A percentile compares a stretch with the other conserved stretches of the same genome.
These are phyloP conservation scores for Chlorophyllum brunneum DNA, from an alignment of 768 basidiomycete species.

Conservation along the genomic window DNA sequence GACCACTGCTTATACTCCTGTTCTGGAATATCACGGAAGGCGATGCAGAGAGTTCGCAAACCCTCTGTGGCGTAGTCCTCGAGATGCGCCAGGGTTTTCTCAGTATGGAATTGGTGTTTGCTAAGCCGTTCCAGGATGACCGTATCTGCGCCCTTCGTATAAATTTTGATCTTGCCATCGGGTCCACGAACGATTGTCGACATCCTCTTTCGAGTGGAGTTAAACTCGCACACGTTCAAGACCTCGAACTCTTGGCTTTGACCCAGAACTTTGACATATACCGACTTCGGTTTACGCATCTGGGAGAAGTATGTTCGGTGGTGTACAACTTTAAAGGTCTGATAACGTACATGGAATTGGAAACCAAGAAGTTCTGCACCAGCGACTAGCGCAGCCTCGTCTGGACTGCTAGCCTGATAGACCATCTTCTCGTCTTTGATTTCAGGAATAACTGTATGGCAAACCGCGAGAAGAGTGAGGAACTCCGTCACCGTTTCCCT, in stretches of 20 bases:
- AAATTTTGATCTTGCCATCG: constrained; percentile 90
- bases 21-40: constrained; percentile 88
- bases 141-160: constrained; percentile 96
- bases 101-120: constrained; percentile 78
- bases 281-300: constrained; percentile 95
- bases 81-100: constrained; percentile 84
- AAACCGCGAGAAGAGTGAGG: constrained; percentile 84
- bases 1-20: constrained; percentile 91
- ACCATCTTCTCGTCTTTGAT: constrained; percentile 82
- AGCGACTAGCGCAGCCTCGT: constrained; percentile 93
- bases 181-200: constrained; percentile 88
- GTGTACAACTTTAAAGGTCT: not conserved
- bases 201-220: constrained; percentile 97
- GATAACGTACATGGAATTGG: constrained; percentile 81
- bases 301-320: constrained; percentile 25
- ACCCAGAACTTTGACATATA: constrained; percentile 82
- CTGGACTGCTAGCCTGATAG: constrained; percentile 96
- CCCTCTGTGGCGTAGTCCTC: constrained; percentile 99
- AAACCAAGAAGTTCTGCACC: constrained; percentile 92
- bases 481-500: constrained; percentile 63
- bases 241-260: constrained; percentile 78
- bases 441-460: constrained; percentile 98
- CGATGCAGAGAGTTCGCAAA: constrained; percentile 92
- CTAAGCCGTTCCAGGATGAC: constrained; percentile 94
- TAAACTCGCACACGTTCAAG: constrained; percentile 98